Base-by-base conservation (phyloP, 2,329 filamentous ascomycete genomes). In the Aspergillus neotritici region DNA sequence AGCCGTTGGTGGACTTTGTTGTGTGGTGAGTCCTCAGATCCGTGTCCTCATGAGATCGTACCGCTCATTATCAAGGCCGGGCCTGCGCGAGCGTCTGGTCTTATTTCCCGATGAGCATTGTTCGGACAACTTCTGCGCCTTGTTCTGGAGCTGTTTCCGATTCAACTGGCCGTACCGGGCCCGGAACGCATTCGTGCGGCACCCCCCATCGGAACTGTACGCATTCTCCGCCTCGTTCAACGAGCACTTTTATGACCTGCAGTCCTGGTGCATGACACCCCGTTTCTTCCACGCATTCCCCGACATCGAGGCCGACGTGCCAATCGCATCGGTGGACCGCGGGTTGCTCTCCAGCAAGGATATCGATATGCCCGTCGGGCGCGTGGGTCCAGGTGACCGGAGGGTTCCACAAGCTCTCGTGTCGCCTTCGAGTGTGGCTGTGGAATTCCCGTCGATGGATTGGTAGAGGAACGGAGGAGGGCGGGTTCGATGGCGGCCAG, bases 61-160 rank as follows among this genome's bases (percentile, higher is more conserved):
- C 21, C 11, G 8, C 28, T 34, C 43, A 41, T 36, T 30, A 25
- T 7, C 5, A 1, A 49, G 47, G 43, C 43, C 47, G 6, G 34
- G 43, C 4, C 40, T 49, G 11, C 47, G 43, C 4, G 47, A 49
- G 32, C 40, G 47, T 2, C 13, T 46, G 11, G 42, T 46, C 11
- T 12, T 46, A 4, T 46, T 41, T 15, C 47, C 47, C 1, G 43
- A 46, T 11, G 40, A 46, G 16, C 43, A 46, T 11, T 46, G 47
- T 16, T 49, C 40, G 3, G 43, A 46, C 11, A 49, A 46, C 21
- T 49, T 49, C 14, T 49, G 43, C 40, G 28, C 40, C 9, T 40
- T 46, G 33, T 46, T 49, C 29, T 49, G 43, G 47, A 17, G 30
- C 14, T 46, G 43, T 30, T 46, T 49, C 28, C 43, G 47, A 3